Percentiles rank a stretch among this genome's conserved stretches.
phyloP scores from a whole-genome alignment of 495 filamentous ascomycete genomes.

The Penicillium maclennaniae region DNA sequence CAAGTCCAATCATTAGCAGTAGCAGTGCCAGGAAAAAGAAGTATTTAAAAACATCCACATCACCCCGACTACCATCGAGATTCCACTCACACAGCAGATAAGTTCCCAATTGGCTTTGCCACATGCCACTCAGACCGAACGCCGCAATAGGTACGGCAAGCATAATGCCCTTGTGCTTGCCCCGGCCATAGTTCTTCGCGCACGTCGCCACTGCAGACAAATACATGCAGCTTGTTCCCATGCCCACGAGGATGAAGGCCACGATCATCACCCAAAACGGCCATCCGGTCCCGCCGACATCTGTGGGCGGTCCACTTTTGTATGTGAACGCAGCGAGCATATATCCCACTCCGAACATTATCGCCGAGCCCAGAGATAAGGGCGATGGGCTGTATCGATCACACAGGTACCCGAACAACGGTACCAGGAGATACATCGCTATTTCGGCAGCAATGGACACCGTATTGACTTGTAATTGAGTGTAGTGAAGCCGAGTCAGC shows the following conservation, averaged over 20 bases:
- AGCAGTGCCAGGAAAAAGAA: slow-evolving; percentile 76
- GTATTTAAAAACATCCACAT: slow-evolving; percentile 80
- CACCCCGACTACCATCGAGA: slow-evolving; percentile 61
- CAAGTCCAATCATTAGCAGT: slow-evolving; percentile 62
- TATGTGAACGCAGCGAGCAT: slow-evolving; percentile 78
- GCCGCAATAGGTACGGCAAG: slow-evolving; percentile 87
- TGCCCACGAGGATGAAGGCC: slow-evolving; percentile 76
- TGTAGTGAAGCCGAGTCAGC: slow-evolving; percentile 76
- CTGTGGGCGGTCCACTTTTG: slow-evolving; percentile 53
- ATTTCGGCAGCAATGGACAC: slow-evolving; percentile 80
- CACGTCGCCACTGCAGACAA: slow-evolving; percentile 83
- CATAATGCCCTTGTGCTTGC: slow-evolving; percentile 83
- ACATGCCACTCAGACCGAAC: slow-evolving; percentile 91
- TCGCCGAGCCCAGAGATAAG: slow-evolving; percentile 64
- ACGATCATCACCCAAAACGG: slow-evolving; percentile 79
- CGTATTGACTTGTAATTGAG: slow-evolving; percentile 85
- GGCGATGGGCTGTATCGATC: slow-evolving; percentile 79
- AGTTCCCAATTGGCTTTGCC: slow-evolving; percentile 85
- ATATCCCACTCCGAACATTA: slow-evolving; percentile 78
- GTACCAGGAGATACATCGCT: slow-evolving; percentile 83
- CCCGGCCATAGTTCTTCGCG: slow-evolving; percentile 92
- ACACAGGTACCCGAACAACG: slow-evolving; percentile 84
- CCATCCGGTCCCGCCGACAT: slow-evolving; percentile 57
- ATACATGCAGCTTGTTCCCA: slow-evolving; percentile 84
- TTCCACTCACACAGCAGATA: slow-evolving; percentile 65